Evolutionary conservation across 1,284 basidiomycete genomes (phyloP).

Genomic region (Puccinia triticina): DNA sequence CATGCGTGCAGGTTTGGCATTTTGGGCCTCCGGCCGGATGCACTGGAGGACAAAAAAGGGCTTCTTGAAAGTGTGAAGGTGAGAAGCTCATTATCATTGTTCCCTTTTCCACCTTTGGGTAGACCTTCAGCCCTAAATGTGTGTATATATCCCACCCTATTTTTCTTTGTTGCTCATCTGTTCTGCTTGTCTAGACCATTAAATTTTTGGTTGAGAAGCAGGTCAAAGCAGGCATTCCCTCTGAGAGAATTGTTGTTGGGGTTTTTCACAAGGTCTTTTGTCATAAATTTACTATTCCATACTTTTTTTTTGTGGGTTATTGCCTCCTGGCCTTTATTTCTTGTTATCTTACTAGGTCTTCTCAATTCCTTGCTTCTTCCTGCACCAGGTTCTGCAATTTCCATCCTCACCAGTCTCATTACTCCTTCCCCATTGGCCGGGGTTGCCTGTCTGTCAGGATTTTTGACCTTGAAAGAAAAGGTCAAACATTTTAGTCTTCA

Average conservation of each 20-base stretch:
- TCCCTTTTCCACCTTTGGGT: not conserved
- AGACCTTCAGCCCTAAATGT: not conserved
- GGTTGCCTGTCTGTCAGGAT: conserved; percentile 29
- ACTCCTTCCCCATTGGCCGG: conserved; percentile 28
- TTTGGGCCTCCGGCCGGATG: not conserved
- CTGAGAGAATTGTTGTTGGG: conserved; percentile 44
- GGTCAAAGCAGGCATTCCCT: conserved; percentile 25
- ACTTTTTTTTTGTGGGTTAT: not conserved
- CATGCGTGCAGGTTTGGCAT: conserved; percentile 31
- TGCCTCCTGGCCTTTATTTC: not conserved
- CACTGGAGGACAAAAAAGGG: conserved; percentile 43
- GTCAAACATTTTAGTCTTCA: conserved; percentile 27
- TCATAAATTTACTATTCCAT: not conserved
- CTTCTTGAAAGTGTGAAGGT: conserved; percentile 31
- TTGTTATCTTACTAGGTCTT: not conserved
- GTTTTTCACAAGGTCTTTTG: conserved; percentile 38
- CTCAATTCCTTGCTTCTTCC: not conserved
- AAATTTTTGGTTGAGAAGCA: conserved; percentile 24
- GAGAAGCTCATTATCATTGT: not conserved
- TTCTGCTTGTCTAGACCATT: not conserved
- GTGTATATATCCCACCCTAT: not conserved
- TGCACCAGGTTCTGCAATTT: conserved; percentile 23
- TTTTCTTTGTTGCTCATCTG: not conserved
- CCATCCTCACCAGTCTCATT: conserved; percentile 33
- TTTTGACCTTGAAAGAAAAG: conserved; percentile 32